These are phyloP conservation scores for Pseudomonodictys pantanalensis DNA, from an alignment of 495 filamentous ascomycete species.

Conservation along the genomic window DNA sequence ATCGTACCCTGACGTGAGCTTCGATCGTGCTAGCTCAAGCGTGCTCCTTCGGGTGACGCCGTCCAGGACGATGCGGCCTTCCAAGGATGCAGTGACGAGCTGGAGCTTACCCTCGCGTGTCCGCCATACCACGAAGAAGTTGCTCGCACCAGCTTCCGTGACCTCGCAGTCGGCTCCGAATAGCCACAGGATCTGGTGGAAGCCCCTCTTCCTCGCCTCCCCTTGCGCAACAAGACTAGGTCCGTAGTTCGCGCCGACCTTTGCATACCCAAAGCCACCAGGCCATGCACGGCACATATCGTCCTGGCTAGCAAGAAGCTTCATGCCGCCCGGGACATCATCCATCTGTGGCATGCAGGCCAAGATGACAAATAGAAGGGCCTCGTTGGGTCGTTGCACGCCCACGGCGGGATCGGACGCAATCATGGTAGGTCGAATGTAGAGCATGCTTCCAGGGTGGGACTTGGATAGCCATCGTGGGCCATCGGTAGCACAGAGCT, in stretches of 20 bases:
- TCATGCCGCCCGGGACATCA: slow-evolving; percentile 52
- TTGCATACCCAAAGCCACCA: slow-evolving; percentile 84
- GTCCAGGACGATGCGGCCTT: slow-evolving; percentile 76
- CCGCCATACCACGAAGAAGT: slow-evolving; percentile 86
- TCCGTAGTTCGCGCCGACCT: slow-evolving; percentile 91
- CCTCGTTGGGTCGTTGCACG: slow-evolving; percentile 76
- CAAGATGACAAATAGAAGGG: slow-evolving; percentile 77
- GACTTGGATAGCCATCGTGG: slow-evolving; percentile 75
- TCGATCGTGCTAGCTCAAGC: slow-evolving; percentile 65
- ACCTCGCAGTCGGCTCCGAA: slow-evolving; percentile 71
- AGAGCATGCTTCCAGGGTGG: slow-evolving; percentile 66
- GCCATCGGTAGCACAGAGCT: slow-evolving; percentile 65
- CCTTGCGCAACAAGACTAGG: slow-evolving; percentile 72
- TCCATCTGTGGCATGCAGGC: slow-evolving; percentile 62
- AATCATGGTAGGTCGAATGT: slow-evolving; percentile 82
- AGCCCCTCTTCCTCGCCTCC: slow-evolving; percentile 68
- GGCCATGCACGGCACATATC: slow-evolving; percentile 88
- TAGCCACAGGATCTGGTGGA: slow-evolving; percentile 89
- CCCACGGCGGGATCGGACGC: slow-evolving; percentile 75
- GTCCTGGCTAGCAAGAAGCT: slow-evolving; percentile 70
- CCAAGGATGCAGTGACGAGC: slow-evolving; percentile 79
- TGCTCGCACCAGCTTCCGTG: slow-evolving; percentile 87
- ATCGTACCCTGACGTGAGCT: slow-evolving; percentile 45
- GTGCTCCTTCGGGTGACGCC: slow-evolving; percentile 79
- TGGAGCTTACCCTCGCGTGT: slow-evolving; percentile 61